phyloP scores from a whole-genome alignment of 2,329 filamentous ascomycete species.

The Escovopsis sp. region DNA sequence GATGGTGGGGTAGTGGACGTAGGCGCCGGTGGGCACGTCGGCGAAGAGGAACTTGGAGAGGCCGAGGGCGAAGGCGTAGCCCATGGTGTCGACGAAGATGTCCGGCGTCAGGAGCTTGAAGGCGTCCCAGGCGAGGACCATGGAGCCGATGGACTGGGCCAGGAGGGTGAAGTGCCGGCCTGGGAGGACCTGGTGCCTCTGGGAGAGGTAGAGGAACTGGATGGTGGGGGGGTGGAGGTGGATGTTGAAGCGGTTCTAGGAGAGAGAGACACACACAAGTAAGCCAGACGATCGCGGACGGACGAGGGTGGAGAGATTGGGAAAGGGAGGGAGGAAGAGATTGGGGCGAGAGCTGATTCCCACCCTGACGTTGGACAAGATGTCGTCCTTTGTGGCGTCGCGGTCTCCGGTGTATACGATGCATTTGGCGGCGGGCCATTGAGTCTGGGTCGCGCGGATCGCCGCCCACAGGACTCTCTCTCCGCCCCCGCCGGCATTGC shows the following conservation, averaged over 20 bases:
- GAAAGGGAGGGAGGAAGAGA: not conserved
- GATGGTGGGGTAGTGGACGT: constrained; percentile 96
- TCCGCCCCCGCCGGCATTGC: constrained; percentile 89
- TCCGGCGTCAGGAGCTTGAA: constrained; percentile 87
- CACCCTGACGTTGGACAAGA: constrained; percentile 64
- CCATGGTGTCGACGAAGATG: constrained; percentile 95
- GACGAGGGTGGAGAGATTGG: too few relatives aligned
- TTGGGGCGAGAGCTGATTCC: constrained; percentile 3
- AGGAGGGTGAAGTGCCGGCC: constrained; percentile 81
- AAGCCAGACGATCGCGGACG: too few relatives aligned
- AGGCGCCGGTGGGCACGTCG: constrained; percentile 69
- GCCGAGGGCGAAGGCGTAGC: constrained; percentile 81
- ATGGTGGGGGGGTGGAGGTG: constrained; percentile 69
- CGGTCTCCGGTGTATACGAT: constrained; percentile 94
- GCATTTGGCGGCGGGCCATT: constrained; percentile 79
- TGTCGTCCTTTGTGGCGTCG: constrained; percentile 65
- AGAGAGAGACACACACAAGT: not conserved
- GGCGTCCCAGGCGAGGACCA: constrained; percentile 80
- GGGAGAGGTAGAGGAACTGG: constrained; percentile 81
- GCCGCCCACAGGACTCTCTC: constrained; percentile 95
- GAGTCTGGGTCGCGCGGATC: constrained; percentile 74
- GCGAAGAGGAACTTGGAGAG: constrained; percentile 73
- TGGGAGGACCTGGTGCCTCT: constrained; percentile 70
- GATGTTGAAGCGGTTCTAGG: constrained; percentile 79
- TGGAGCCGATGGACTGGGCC: constrained; percentile 82